phyloP scores from a whole-genome alignment of 2,329 filamentous ascomycete species.

The Ascosphaera aggregata region DNA sequence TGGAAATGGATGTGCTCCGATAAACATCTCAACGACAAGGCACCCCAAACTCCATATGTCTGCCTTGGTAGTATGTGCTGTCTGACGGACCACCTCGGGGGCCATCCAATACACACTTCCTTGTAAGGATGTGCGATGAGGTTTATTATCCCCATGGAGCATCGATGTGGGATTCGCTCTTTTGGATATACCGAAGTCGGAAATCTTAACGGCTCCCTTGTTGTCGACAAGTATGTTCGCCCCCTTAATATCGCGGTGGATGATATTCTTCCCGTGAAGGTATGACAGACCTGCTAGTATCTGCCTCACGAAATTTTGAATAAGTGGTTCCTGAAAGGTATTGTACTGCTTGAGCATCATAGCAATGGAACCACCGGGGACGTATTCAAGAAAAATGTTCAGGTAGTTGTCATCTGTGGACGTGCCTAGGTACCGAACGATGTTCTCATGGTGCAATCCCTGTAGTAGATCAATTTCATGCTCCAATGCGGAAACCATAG shows the following conservation, averaged over 20 bases:
- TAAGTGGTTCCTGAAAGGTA: slow-evolving; percentile 74
- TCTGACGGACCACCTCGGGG: slow-evolving; percentile 93
- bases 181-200: slow-evolving; percentile 96
- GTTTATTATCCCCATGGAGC: slow-evolving; percentile 25
- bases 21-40: slow-evolving; percentile 98
- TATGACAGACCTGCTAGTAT: slow-evolving; percentile 85
- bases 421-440: slow-evolving; percentile 93
- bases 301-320: slow-evolving; percentile 90
- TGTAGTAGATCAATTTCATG: slow-evolving; percentile 86
- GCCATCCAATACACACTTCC: slow-evolving; percentile 99
- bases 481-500: slow-evolving; percentile 94
- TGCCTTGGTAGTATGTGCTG: slow-evolving; percentile 90
- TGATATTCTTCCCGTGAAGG: slow-evolving; percentile 83
- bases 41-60: slow-evolving; percentile 98
- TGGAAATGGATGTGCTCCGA: slow-evolving; percentile 83
- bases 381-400: slow-evolving; percentile 99
- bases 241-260: slow-evolving; percentile 96
- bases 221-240: slow-evolving; percentile 98
- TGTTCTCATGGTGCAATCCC: slow-evolving; percentile 86
- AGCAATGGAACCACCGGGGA: slow-evolving; percentile 88
- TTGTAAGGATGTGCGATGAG: slow-evolving; percentile 52
- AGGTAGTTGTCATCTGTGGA: slow-evolving; percentile 76
- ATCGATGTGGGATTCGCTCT: slow-evolving; percentile 84
- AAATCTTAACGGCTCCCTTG: slow-evolving; percentile 97
- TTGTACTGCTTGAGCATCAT: slow-evolving; percentile 98